Conservation (phyloP, 371 early-diverging fungal species). For the Rhizopus delemar region DNA sequence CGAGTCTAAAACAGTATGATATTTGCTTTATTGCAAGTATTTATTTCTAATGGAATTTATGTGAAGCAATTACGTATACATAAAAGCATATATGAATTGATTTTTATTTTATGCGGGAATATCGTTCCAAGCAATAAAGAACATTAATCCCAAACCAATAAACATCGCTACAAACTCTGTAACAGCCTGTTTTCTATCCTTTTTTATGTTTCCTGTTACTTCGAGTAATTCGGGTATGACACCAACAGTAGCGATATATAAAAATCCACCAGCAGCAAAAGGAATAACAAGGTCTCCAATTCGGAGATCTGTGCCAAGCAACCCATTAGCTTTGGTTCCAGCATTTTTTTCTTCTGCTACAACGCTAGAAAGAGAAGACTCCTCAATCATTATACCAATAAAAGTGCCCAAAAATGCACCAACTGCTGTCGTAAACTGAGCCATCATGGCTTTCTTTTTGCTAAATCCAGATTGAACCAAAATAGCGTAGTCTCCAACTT, state of each 20-base stretch:
- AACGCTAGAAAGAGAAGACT: slow-evolving; percentile 19
- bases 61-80: too few species aligned
- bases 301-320: slow-evolving; percentile 47
- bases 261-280: slow-evolving; percentile 86
- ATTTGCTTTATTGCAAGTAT: too few species aligned
- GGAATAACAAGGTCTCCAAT: slow-evolving; percentile 79
- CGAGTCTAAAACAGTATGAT: too few species aligned
- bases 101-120: slow-evolving; percentile 5
- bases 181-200: slow-evolving; percentile 56
- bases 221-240: slow-evolving; percentile 83
- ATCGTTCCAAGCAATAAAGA: slow-evolving; percentile 66
- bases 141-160: slow-evolving; percentile 66
- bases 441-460: slow-evolving; percentile 71
- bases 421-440: slow-evolving; percentile 83
- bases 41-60: too few species aligned
- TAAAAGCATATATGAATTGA: too few species aligned
- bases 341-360: slow-evolving; percentile 8
- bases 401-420: slow-evolving; percentile 83
- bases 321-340: slow-evolving; percentile 27
- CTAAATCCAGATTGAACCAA: slow-evolving; percentile 83
- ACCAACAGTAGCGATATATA: slow-evolving; percentile 88
- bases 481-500: slow-evolving; percentile 91
- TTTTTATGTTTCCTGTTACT: slow-evolving; percentile 56
- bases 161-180: slow-evolving; percentile 65
- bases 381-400: slow-evolving; percentile 80